phyloP scores from a whole-genome alignment of 2,329 filamentous ascomycete species.

The Madurella mycetomatis region DNA sequence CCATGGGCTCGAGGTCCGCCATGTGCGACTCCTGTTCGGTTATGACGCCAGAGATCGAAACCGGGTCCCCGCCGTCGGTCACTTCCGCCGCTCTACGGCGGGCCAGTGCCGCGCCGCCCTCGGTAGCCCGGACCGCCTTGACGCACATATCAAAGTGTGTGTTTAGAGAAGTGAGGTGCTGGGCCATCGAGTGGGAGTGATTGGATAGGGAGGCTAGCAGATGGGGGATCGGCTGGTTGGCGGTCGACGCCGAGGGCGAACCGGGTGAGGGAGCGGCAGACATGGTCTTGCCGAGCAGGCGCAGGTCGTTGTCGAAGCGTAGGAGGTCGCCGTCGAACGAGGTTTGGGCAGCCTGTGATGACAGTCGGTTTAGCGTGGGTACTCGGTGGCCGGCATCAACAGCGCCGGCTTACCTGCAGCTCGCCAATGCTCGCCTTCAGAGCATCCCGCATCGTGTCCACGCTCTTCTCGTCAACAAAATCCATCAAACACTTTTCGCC shows the following conservation, averaged over 20 bases:
- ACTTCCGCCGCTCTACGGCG: slow-evolving; percentile 64
- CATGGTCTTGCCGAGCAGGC: slow-evolving; percentile 57
- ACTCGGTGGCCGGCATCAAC: no score
- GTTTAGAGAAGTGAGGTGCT: slow-evolving; percentile 73
- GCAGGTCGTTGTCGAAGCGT: slow-evolving; percentile 70
- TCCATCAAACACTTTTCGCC: slow-evolving; percentile 63
- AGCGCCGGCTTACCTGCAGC: slow-evolving; percentile 51
- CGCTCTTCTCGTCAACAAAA: slow-evolving; percentile 70
- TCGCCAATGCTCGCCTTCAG: slow-evolving; percentile 68
- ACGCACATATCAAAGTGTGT: slow-evolving; percentile 91
- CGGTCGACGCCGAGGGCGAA: slow-evolving; percentile 34
- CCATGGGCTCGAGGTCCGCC: slow-evolving; percentile 62
- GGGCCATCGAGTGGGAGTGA: slow-evolving; percentile 78
- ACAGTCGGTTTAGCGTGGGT: no score
- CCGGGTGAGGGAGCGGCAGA: slow-evolving; percentile 35
- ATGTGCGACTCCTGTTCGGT: slow-evolving; percentile 50
- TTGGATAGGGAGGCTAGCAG: slow-evolving; percentile 61
- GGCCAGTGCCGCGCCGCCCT: slow-evolving; percentile 68
- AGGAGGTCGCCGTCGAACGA: slow-evolving; percentile 73
- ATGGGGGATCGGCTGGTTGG: slow-evolving; percentile 43
- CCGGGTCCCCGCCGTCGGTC: slow-evolving; percentile 34
- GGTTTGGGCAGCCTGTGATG: slow-evolving; percentile 54
- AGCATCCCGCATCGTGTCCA: slow-evolving; percentile 60
- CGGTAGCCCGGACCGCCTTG: slow-evolving; percentile 83
- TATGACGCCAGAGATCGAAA: slow-evolving; percentile 65